These are phyloP conservation scores for Forsythia viridissima DNA, from an alignment of 257 asterid genomes.

Conservation along the genomic window DNA sequence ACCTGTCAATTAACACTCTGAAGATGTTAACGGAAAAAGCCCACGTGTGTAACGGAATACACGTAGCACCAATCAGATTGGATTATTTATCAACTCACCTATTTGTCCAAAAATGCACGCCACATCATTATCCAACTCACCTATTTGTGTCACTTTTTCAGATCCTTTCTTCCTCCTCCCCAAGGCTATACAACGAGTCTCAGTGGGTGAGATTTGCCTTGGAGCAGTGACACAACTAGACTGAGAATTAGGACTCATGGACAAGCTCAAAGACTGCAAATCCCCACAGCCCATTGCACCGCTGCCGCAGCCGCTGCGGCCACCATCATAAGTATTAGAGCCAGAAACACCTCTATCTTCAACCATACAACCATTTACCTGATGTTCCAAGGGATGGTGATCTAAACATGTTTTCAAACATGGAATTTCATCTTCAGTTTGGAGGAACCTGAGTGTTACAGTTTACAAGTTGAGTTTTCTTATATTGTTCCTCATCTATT, in stretches of 20 bases:
- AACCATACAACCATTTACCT: constrained; percentile 20
- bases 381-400: constrained; percentile 42
- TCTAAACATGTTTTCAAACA: constrained; percentile 56
- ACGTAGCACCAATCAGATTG: too few relatives aligned
- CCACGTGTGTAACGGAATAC: too few relatives aligned
- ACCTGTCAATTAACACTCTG: too few relatives aligned
- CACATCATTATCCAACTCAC: too few relatives aligned
- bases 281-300: constrained; percentile 37
- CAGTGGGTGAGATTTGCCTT: constrained; percentile 53
- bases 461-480: constrained; percentile 3
- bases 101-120: too few relatives aligned
- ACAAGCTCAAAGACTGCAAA: constrained; percentile 59
- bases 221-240: constrained; percentile 77
- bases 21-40: too few relatives aligned
- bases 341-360: constrained; percentile 22
- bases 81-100: too few relatives aligned
- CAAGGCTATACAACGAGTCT: constrained; percentile 38
- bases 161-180: constrained; percentile 58
- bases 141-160: constrained; percentile 44
- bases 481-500: constrained; percentile 13
- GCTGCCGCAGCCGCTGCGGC: not conserved
- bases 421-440: constrained; percentile 27
- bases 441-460: too few relatives aligned
- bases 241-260: constrained; percentile 89
- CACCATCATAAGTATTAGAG: too few relatives aligned